Evolutionary conservation across 2,329 filamentous ascomycete genomes (phyloP).

Genomic region (Basipetospora sp.): DNA sequence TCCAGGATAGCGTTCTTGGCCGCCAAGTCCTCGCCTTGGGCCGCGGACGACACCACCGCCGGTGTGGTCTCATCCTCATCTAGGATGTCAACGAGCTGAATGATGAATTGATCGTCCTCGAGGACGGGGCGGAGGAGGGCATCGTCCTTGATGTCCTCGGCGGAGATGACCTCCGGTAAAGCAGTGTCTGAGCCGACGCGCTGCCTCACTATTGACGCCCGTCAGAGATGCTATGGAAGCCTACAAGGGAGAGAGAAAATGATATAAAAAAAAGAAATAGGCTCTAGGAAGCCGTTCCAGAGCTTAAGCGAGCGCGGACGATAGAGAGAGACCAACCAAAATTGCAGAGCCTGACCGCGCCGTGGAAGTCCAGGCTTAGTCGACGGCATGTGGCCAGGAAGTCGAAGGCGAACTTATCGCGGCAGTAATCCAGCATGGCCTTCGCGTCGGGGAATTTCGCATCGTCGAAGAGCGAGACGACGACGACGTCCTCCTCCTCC

Average conservation of each 20-base stretch:
- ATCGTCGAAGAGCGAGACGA: conserved; percentile 56
- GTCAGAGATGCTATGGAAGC: no score
- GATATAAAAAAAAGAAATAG: no score
- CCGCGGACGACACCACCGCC: conserved; percentile 14
- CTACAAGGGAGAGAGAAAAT: not conserved
- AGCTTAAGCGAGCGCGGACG: no score
- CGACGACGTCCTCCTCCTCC: conserved; percentile 43
- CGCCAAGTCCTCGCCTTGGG: conserved; percentile 22
- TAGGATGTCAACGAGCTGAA: conserved; percentile 66
- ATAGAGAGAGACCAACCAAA: conserved; percentile 29
- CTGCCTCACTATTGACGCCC: conserved; percentile 27
- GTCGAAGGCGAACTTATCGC: conserved; percentile 51
- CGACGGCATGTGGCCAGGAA: conserved; percentile 44
- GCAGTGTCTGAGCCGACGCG: conserved; percentile 27
- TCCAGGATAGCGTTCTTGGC: conserved; percentile 42
- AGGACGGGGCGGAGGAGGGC: conserved; percentile 69
- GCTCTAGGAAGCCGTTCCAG: no score
- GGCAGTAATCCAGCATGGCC: conserved; percentile 56
- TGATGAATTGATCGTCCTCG: conserved; percentile 78
- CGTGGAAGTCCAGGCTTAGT: conserved; percentile 55
- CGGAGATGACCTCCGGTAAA: conserved; percentile 44
- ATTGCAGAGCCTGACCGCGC: conserved; percentile 60
- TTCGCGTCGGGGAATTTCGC: conserved; percentile 47
- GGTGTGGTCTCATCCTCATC: conserved; percentile 30
- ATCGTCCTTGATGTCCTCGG: conserved; percentile 57